Evolutionary conservation across 805 yeast species (phyloP).

Genomic region (Trichomonascus vanleenenianus): DNA sequence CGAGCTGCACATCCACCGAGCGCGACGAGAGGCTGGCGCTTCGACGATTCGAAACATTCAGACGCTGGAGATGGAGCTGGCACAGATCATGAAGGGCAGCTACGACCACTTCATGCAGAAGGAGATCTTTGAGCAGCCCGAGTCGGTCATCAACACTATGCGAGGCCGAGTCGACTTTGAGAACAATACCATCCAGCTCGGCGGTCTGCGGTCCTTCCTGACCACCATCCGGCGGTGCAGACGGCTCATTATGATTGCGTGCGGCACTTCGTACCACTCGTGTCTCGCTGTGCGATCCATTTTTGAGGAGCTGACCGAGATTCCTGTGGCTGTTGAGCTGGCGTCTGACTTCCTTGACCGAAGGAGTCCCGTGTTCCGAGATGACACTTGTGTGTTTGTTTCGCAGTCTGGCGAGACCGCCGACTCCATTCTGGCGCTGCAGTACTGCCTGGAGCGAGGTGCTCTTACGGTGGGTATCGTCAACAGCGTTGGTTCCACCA

Average conservation of each 20-base stretch:
- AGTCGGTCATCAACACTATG: constrained; percentile 96
- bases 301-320: constrained; percentile 93
- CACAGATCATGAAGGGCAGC: constrained; percentile 96
- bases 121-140: constrained; percentile 98
- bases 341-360: constrained; percentile 95
- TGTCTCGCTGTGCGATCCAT: constrained; percentile 95
- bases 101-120: constrained; percentile 97
- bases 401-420: constrained; percentile 99
- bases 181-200: constrained; percentile 65
- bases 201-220: constrained; percentile 81
- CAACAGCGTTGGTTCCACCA: constrained; percentile 93
- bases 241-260: constrained; percentile 95
- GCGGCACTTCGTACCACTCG: constrained; percentile 98
- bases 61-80: constrained; percentile 92
- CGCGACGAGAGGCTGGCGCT: constrained; percentile 70
- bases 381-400: constrained; percentile 94
- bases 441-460: constrained; percentile 93
- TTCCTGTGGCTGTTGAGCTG: constrained; percentile 86
- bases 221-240: constrained; percentile 89
- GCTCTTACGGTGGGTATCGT: constrained; percentile 97
- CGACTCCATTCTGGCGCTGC: constrained; percentile 89
- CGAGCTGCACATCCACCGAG: constrained; percentile 96
- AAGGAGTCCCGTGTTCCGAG: constrained; percentile 94
- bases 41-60: constrained; percentile 95
- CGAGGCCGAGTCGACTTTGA: constrained; percentile 97